Conservation (phyloP, 208 protist genomes). For the Tritrichomonas foetus region DNA sequence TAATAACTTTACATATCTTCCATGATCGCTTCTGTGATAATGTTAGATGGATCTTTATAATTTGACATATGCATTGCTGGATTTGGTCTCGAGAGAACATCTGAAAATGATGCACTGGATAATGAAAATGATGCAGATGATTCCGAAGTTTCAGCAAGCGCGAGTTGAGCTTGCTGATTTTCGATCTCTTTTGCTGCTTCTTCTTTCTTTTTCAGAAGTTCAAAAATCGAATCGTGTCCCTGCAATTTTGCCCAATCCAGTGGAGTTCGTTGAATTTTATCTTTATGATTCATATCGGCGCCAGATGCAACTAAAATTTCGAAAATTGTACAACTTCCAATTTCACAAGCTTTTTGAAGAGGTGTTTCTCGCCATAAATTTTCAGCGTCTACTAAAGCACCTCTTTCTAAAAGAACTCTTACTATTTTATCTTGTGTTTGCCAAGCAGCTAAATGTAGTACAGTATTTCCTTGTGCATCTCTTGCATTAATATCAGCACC, state of each 20-base stretch:
- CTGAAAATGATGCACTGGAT: no score
- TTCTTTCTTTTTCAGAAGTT: no score
- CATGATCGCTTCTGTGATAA: no score
- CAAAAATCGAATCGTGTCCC: neutral
- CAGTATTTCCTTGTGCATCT: neutral
- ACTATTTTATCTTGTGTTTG: neutral
- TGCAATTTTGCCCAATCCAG: neutral
- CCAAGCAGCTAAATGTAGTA: neutral
- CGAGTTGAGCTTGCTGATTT: no score
- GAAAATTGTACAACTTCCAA: neutral
- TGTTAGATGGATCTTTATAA: no score
- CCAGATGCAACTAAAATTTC: neutral
- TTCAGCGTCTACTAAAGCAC: neutral
- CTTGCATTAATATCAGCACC: conserved; percentile 2
- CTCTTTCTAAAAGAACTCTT: neutral
- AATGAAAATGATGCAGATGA: no score
- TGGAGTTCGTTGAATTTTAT: conserved; percentile 10
- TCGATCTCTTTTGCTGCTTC: no score
- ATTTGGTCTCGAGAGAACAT: no score
- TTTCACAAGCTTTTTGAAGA: neutral
- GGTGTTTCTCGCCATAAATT: neutral
- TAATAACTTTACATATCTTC: no score
- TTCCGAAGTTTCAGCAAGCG: no score
- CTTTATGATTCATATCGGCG: neutral
- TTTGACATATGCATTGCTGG: no score